Percentiles rank a stretch among this genome's conserved stretches.
These are phyloP conservation scores for Saturnispora quitensis DNA, from an alignment of 805 yeast species.

Conservation along the genomic window DNA sequence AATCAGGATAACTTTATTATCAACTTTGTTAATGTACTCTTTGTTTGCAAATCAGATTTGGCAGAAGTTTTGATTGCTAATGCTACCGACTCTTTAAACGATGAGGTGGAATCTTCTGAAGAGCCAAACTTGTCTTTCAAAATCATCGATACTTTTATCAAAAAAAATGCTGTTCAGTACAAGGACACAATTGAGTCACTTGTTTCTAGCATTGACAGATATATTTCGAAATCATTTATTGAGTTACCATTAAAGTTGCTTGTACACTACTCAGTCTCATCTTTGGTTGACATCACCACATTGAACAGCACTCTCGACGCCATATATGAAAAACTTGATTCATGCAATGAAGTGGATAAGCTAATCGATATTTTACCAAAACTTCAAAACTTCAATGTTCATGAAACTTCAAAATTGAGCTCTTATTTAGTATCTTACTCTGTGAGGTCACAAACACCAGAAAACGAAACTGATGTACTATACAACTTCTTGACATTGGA, in stretches of 20 bases:
- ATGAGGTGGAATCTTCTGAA: constrained; percentile 12
- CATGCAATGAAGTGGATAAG: not conserved
- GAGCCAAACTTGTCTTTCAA: constrained; percentile 21
- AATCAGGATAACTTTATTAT: constrained; percentile 16
- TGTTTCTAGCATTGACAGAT: constrained; percentile 28
- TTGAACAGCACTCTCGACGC: constrained; percentile 6
- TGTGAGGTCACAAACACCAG: constrained; percentile 10
- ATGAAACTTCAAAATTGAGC: constrained; percentile 6
- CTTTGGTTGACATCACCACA: not conserved
- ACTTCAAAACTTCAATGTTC: constrained; percentile 9
- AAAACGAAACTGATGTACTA: constrained; percentile 11
- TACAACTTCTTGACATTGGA: constrained; percentile 29
- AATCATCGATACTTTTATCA: constrained; percentile 23
- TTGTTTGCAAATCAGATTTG: constrained; percentile 13
- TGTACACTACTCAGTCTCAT: constrained; percentile 19
- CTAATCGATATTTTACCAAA: constrained; percentile 7
- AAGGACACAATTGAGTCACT: constrained; percentile 26
- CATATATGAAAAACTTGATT: constrained; percentile 3
- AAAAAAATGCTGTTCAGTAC: constrained; percentile 16
- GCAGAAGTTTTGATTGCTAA: constrained; percentile 17
- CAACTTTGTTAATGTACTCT: constrained; percentile 19
- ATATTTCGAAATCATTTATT: constrained; percentile 24
- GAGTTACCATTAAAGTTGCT: constrained; percentile 28
- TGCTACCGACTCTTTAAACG: constrained; percentile 22
- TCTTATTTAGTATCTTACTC: constrained; percentile 19